Conservation (phyloP, 2,329 filamentous ascomycete species). For the Colletotrichum horii region DNA sequence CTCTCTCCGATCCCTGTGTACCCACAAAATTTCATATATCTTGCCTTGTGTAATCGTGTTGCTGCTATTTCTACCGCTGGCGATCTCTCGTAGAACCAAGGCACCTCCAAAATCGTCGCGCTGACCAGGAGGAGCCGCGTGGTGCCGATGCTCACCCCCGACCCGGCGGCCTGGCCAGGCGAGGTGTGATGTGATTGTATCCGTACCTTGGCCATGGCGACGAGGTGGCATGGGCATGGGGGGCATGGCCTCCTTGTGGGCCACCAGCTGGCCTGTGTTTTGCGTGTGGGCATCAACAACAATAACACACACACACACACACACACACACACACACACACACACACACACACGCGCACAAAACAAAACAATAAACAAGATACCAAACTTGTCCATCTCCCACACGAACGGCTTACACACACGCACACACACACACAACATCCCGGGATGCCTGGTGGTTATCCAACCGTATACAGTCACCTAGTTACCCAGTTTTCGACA, state of each 20-base stretch:
- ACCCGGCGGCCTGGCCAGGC: neutral
- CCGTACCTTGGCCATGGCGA: neutral
- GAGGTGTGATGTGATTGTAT: neutral
- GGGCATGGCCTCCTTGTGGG: neutral
- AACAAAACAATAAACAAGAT: conserved; percentile 13
- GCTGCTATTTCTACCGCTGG: neutral
- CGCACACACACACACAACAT: neutral
- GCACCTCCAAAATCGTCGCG: neutral
- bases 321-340: neutral
- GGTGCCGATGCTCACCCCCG: neutral
- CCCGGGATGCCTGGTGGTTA: neutral
- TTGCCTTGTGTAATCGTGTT: neutral
- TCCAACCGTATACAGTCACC: neutral
- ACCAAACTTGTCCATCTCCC: neutral
- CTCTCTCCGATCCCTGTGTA: neutral
- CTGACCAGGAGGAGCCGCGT: neutral
- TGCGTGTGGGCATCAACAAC: conserved; percentile 1
- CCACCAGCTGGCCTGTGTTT: neutral
- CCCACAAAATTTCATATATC: neutral
- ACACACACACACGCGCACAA: neutral
- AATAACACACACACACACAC: too few species aligned
- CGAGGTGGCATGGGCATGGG: conserved; percentile 3
- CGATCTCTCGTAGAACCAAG: neutral
- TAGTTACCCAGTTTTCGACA: neutral
- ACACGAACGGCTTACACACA: too few species aligned